phyloP scores from a whole-genome alignment of 1,139 yeast genomes.

The Lodderomyces margitis region DNA sequence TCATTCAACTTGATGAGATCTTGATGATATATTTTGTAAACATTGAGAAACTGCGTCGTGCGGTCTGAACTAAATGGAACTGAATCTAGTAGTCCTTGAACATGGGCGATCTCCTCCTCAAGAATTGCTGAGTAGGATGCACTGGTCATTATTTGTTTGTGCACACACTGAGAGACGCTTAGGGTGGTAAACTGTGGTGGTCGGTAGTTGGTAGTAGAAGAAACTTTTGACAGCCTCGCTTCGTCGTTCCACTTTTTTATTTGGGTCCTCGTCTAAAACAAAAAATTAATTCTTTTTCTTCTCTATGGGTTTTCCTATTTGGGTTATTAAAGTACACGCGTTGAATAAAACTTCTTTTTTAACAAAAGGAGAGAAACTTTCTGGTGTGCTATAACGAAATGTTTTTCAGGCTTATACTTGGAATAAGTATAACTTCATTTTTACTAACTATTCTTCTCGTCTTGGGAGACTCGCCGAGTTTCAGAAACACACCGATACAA shows the following conservation, averaged over 20 bases:
- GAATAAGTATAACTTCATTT: constrained; percentile 10
- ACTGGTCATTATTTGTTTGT: constrained; percentile 4
- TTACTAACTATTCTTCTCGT: constrained; percentile 25
- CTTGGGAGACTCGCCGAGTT: constrained; percentile 56
- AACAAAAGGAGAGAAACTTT: neutral
- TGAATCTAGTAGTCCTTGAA: constrained; percentile 30
- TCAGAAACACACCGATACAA: constrained; percentile 35
- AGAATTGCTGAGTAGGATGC: constrained; percentile 9
- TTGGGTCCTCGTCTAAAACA: neutral
- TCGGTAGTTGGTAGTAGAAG: too few relatives aligned
- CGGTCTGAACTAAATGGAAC: constrained; percentile 33
- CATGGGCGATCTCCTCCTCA: constrained; percentile 28
- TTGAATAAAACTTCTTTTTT: neutral
- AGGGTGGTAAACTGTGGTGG: too few relatives aligned
- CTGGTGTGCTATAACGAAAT: constrained; percentile 5
- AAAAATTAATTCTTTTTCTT: constrained; percentile 1
- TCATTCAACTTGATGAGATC: constrained; percentile 25
- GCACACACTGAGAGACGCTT: too few relatives aligned
- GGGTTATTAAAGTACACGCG: neutral
- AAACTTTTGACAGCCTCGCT: too few relatives aligned
- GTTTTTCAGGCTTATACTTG: constrained; percentile 12
- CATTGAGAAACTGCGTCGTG: constrained; percentile 25
- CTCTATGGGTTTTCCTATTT: neutral
- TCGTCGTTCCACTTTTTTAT: constrained; percentile 3
- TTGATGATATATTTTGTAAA: constrained; percentile 32